Conservation (phyloP, 2,329 filamentous ascomycete species). For the Diaporthe sp. region DNA sequence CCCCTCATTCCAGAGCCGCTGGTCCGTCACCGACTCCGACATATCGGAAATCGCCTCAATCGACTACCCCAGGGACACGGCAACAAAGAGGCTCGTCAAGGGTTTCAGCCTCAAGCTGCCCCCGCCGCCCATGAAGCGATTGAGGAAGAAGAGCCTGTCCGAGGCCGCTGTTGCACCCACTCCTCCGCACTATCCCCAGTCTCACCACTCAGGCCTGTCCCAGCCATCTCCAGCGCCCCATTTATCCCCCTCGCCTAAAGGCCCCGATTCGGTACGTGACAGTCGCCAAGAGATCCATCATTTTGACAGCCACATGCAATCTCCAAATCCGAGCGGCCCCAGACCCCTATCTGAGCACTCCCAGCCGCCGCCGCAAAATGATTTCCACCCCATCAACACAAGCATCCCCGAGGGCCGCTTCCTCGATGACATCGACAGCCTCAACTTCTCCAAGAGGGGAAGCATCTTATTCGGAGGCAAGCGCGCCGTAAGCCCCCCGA, state of each 20-base stretch:
- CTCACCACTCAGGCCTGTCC: constrained; percentile 34
- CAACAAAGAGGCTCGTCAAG: constrained; percentile 36
- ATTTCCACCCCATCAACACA: constrained; percentile 66
- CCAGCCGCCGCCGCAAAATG: constrained; percentile 47
- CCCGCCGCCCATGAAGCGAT: constrained; percentile 37
- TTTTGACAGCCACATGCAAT: constrained; percentile 37
- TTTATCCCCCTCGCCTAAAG: constrained; percentile 31
- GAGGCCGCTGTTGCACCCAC: constrained; percentile 44
- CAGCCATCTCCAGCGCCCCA: constrained; percentile 36
- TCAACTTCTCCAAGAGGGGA: constrained; percentile 73
- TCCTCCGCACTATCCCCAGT: constrained; percentile 32
- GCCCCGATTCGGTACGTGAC: constrained; percentile 25
- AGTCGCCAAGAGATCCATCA: constrained; percentile 36
- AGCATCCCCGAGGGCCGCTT: constrained; percentile 68
- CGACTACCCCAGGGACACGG: background rate
- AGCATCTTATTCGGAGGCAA: constrained; percentile 72
- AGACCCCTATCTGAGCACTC: constrained; percentile 45
- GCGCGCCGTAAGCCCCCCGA: constrained; percentile 43
- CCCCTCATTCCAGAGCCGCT: constrained; percentile 38
- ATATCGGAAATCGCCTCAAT: constrained; percentile 25
- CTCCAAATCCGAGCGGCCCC: constrained; percentile 39
- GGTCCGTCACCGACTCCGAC: constrained; percentile 39
- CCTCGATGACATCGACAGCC: constrained; percentile 67
- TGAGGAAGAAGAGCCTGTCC: constrained; percentile 41
- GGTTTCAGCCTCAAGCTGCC: constrained; percentile 34